Conservation (phyloP, 345 rosid species). For the Corymbia maculata region DNA sequence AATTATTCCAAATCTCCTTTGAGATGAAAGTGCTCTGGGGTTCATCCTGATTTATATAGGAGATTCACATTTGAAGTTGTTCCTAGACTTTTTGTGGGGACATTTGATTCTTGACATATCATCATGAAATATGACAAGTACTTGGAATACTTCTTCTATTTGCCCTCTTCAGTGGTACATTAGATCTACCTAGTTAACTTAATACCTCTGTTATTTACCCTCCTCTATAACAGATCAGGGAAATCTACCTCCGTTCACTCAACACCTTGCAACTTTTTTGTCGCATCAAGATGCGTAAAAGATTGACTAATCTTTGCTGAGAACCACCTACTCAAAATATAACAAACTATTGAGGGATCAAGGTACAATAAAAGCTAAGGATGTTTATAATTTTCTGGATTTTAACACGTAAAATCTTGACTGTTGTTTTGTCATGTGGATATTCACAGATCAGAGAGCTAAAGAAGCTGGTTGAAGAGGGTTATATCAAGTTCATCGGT, state of each 20-base stretch:
- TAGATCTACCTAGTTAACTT: no score
- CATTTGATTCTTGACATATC: not conserved
- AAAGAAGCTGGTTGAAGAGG: slow-evolving; percentile 61
- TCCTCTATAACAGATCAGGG: no score
- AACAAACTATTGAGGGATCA: no score
- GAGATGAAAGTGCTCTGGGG: slow-evolving; percentile 10
- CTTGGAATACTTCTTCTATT: not conserved
- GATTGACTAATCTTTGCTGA: not conserved
- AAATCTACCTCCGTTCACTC: not conserved
- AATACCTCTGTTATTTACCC: no score
- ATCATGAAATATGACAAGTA: not conserved
- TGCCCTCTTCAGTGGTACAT: no score
- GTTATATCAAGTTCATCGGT: slow-evolving; percentile 58
- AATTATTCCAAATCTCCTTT: not conserved
- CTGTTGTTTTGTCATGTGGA: not conserved
- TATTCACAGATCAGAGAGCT: slow-evolving; percentile 33
- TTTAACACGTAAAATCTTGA: no score
- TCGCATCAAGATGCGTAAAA: not conserved
- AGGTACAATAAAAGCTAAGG: no score
- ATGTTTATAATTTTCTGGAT: no score
- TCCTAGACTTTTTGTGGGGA: not conserved
- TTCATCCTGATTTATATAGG: not conserved
- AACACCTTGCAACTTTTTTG: not conserved
- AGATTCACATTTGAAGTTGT: not conserved
- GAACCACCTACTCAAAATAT: no score